phyloP scores from a whole-genome alignment of 768 basidiomycete species.

The Cubamyces sp. region DNA sequence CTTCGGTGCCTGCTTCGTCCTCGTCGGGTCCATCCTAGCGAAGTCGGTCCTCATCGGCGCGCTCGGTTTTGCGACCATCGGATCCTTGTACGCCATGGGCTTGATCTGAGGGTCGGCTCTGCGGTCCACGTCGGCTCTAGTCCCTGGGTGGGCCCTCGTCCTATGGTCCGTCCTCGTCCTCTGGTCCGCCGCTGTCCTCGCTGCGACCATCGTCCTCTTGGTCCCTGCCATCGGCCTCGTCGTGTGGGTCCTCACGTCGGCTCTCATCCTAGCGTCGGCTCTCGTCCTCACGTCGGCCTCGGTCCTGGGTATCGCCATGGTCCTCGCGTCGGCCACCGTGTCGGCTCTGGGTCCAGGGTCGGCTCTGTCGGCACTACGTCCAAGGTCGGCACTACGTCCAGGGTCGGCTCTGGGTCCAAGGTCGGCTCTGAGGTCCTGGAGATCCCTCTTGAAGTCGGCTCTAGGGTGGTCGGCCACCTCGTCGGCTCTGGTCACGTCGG shows the following conservation, averaged over 20 bases:
- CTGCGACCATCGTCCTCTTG: background rate
- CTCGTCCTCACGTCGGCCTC: background rate
- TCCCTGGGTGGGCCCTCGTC: background rate
- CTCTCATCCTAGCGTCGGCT: background rate
- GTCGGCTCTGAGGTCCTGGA: background rate
- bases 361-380: background rate
- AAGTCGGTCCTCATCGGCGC: background rate
- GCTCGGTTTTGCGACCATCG: background rate
- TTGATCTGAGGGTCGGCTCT: background rate
- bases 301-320: background rate
- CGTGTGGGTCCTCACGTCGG: background rate
- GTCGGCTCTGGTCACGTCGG: background rate
- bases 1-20: no score
- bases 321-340: background rate
- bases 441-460: background rate
- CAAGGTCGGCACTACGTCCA: background rate
- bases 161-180: background rate
- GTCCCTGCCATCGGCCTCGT: background rate
- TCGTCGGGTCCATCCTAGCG: background rate
- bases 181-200: background rate
- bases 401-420: background rate
- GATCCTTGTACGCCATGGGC: background rate
- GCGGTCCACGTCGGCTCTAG: constrained; percentile 2
- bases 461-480: background rate
- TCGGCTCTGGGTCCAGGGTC: background rate